phyloP scores from a whole-genome alignment of 2,329 filamentous ascomycete species.

The Calonectria fujianensis region DNA sequence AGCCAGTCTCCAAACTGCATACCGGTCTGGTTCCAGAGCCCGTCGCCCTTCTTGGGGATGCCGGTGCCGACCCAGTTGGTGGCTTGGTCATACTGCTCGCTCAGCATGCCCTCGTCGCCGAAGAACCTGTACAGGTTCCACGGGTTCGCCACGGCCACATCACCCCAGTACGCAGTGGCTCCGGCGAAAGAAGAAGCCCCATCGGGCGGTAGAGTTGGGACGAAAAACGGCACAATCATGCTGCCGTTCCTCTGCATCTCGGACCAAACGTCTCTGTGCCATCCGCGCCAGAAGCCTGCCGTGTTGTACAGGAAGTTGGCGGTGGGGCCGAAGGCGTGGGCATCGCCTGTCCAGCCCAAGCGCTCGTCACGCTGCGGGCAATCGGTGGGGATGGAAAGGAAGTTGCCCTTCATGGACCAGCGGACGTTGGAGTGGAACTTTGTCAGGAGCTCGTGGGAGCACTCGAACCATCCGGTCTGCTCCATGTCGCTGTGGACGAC shows the following conservation, averaged over 20 bases:
- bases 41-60: constrained; percentile 20
- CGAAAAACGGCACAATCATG: constrained; percentile 35
- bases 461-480: constrained; percentile 69
- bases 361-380: constrained; percentile 74
- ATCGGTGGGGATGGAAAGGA: constrained; percentile 74
- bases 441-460: constrained; percentile 71
- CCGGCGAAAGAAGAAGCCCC: neutral
- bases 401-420: constrained; percentile 76
- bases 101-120: constrained; percentile 31
- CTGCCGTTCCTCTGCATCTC: constrained; percentile 40
- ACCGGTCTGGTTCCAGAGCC: constrained; percentile 40
- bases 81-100: constrained; percentile 31
- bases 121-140: constrained; percentile 41
- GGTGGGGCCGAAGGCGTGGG: constrained; percentile 69
- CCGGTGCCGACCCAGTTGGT: constrained; percentile 22
- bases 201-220: constrained; percentile 17
- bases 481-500: constrained; percentile 72
- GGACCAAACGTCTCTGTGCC: constrained; percentile 46
- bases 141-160: constrained; percentile 39
- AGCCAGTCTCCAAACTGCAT: constrained; percentile 68
- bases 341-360: constrained; percentile 71
- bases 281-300: constrained; percentile 63
- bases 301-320: constrained; percentile 73
- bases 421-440: constrained; percentile 71
- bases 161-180: constrained; percentile 43